Base-by-base conservation (phyloP, 139 green algal genomes). In the Tetratostichococcus sp. region DNA sequence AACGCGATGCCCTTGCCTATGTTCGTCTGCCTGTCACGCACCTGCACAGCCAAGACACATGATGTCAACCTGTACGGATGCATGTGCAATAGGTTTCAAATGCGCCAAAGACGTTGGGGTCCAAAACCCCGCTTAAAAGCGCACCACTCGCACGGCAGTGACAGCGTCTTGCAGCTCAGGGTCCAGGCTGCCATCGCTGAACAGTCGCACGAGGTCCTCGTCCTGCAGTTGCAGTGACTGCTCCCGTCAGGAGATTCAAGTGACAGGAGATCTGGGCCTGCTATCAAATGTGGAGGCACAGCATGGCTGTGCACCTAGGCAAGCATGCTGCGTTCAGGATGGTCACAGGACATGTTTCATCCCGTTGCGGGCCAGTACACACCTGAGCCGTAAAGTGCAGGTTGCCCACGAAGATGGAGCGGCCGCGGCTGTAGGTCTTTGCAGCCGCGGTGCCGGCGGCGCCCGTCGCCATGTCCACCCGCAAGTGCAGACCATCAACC, bases 351-450 rank as follows among this genome's bases (percentile, higher is more conserved):
- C 39, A n/a, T n/a, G n/a, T n/a, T n/a, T n/a, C n/a, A n/a, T n/a
- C n/a, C n/a, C n/a, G n/a, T n/a, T 62, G 31, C 21, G 5, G 34
- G 65, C 23, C 22, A 34, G 19, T 8, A 21, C 81, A 0, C 77
- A 91, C 88, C 80, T 87, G 73, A 2, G 87, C 78, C n/a, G 91
- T 83, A 57, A 90, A 89, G 26, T 86, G 82, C 73, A 98, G 76
- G 71, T 97, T 97, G 71, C 94, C 94, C 1, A 97, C 73, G 79
- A 98, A 98, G 0, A 97, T 75, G 30, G 84, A 89, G 69, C 88
- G 85, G 1, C 50, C 34, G 4, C 79, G 84, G 78, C 97, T 90
- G 69, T 94, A 97, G n/a, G 35, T 85, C 84, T 42, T 76, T 35
- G 68, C 75, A 21, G 69, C 78, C 26, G 65, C 73, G 11, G 25